Evolutionary conservation across 2,329 filamentous ascomycete genomes (phyloP).

Genomic region (Diaporthe sp.): DNA sequence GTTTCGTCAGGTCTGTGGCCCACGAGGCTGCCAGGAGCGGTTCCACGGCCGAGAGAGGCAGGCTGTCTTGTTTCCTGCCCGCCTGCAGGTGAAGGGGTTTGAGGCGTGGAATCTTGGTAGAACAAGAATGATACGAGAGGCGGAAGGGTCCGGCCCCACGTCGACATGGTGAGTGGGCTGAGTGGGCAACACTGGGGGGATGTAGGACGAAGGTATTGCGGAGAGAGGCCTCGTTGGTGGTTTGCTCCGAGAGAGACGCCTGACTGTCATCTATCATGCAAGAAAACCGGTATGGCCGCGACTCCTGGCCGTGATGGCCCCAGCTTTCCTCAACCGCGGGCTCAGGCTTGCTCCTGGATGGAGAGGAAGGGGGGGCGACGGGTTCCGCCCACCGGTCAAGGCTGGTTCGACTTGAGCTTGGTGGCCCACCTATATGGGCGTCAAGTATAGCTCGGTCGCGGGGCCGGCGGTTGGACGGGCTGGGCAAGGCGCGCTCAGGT

Average conservation of each 20-base stretch:
- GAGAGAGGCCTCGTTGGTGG: constrained; percentile 2
- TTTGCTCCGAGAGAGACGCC: constrained; percentile 5
- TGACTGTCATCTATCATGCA: background rate
- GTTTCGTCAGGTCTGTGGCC: background rate
- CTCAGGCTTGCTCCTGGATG: background rate
- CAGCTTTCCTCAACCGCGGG: background rate
- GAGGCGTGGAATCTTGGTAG: constrained; percentile 8
- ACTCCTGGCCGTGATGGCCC: background rate
- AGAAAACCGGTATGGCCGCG: constrained; percentile 12
- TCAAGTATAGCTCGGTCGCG: constrained; percentile 22
- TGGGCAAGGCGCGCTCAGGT: constrained; percentile 19
- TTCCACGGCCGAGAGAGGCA: background rate
- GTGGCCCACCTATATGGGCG: constrained; percentile 24
- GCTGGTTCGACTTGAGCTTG: constrained; percentile 8
- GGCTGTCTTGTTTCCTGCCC: background rate
- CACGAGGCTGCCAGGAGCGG: constrained; percentile 9
- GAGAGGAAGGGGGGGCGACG: background rate
- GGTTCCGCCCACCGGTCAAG: constrained; percentile 1
- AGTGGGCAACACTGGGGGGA: background rate
- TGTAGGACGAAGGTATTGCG: background rate
- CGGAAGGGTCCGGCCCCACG: constrained; percentile 9
- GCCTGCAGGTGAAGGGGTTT: constrained; percentile 3
- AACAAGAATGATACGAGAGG: constrained; percentile 17
- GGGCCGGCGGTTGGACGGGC: constrained; percentile 24
- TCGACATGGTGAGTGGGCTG: background rate